Base-by-base conservation (phyloP, 2,329 filamentous ascomycete genomes). In the Lecanicillium sp. region DNA sequence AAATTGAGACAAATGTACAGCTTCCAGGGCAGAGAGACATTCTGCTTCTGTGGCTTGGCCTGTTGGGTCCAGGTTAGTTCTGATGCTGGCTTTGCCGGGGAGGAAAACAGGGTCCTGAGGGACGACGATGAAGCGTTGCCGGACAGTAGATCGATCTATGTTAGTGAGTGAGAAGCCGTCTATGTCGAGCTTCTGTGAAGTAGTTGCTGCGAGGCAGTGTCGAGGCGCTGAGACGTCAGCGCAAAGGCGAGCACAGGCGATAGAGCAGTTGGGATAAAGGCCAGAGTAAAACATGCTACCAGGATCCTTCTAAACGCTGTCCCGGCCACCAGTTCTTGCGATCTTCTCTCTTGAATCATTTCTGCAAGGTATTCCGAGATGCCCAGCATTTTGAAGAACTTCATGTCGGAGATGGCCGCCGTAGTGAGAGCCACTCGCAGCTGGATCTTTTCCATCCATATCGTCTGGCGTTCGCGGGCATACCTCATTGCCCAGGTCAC, bases 71-170 rank as follows among this genome's bases (percentile, higher is more conserved):
- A 72, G 56, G 40, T 73, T 71, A 6, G 50, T 37, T 19, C 52
- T 54, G 42, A 68, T 58, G 1, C 57, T 61, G 33, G 58, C 62
- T 5, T 58, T 62, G 27, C 62, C 65, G 0, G 65, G 66, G 1
- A 76, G 52, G 50, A 77, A 74, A 3, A 72, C 64, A 1, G 70
- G 52, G 4, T 77, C 73, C 48, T 78, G 73, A 0, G 73, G 69
- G 1, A 77, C 54, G 4, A 69, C 67, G 30, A 73, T 69, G 28
- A 77, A 54, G 1, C 64, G 65, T 29, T 63, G 55, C 7, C 73
- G 68, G 1, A 77, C 56, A 0, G 53, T 50, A 0, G 53, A 19
- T 3, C 71, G 62, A 38, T 68, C 49, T 11, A 77, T 56, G 2
- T 42, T 43, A 17, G 52, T 29, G 2, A 68, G 54, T 0, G 56